Conservation (phyloP, 768 basidiomycete genomes). For the Nevesoporus exiguus region DNA sequence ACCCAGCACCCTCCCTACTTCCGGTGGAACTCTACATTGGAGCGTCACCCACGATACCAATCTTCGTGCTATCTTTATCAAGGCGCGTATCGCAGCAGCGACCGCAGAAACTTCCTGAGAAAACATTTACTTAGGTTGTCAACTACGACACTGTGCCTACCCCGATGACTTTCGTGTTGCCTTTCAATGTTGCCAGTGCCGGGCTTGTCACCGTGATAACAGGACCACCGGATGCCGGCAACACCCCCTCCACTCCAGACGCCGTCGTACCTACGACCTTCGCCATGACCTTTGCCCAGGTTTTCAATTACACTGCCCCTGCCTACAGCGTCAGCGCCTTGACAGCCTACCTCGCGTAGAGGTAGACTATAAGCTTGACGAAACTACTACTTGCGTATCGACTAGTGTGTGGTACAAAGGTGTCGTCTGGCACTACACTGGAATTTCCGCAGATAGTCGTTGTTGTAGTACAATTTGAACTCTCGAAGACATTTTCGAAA, state of each 20-base stretch:
- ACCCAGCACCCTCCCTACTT: conserved; percentile 54
- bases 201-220: conserved; percentile 51
- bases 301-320: conserved; percentile 54
- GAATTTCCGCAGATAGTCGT: conserved; percentile 7
- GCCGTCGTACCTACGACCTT: conserved; percentile 45
- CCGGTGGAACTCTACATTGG: conserved; percentile 55
- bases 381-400: background rate
- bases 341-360: conserved; percentile 8
- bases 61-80: conserved; percentile 47
- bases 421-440: background rate
- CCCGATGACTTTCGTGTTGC: conserved; percentile 49
- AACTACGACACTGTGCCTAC: conserved; percentile 45
- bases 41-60: conserved; percentile 42
- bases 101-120: background rate
- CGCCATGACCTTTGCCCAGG: conserved; percentile 44
- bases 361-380: background rate
- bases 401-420: background rate
- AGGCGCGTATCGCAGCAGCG: conserved; percentile 36
- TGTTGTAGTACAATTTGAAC: conserved; percentile 27
- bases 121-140: conserved; percentile 39
- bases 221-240: conserved; percentile 49
- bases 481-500: conserved; percentile 41
- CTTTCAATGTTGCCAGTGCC: conserved; percentile 45
- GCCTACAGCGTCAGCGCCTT: conserved; percentile 41
- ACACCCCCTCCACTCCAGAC: conserved; percentile 50